phyloP scores from a whole-genome alignment of 176 grass and related monocot species.

The Zea mays region Zm-B73-REFERENCE-NAM-5.0 NC_050098.1:1727001-1727500 shows the following conservation, averaged over 20 bases:
- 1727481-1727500: background rate
- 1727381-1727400: too few relatives aligned
- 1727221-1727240: background rate
- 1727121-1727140: slow-evolving; percentile 30
- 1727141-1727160: slow-evolving; percentile 33
- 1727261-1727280: background rate
- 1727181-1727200: background rate
- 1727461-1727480: background rate
- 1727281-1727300: too few relatives aligned
- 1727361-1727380: too few relatives aligned
- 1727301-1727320: too few relatives aligned
- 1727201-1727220: background rate
- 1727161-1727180: background rate
- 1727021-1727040: slow-evolving; percentile 45
- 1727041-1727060: slow-evolving; percentile 39
- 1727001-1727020: slow-evolving; percentile 31
- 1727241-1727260: background rate
- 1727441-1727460: too few relatives aligned
- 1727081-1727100: slow-evolving; percentile 44
- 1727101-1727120: slow-evolving; percentile 49
- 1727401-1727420: too few relatives aligned
- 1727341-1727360: too few relatives aligned
- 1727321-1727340: too few relatives aligned
- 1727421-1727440: too few relatives aligned
- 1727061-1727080: slow-evolving; percentile 48